phyloP scores from a whole-genome alignment of 768 basidiomycete species.

The Lyophyllum semitale region DNA sequence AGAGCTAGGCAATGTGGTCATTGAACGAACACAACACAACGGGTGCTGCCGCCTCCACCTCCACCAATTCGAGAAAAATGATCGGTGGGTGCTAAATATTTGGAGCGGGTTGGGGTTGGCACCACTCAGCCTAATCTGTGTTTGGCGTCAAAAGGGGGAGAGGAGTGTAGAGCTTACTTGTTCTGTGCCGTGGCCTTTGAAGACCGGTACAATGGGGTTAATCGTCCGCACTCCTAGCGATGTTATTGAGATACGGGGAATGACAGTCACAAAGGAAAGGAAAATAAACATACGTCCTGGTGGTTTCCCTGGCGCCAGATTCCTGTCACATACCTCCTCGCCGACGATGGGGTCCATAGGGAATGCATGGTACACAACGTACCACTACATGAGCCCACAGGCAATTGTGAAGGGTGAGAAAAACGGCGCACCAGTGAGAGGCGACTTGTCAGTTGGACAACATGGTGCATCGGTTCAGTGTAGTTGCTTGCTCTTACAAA shows the following conservation, averaged over 20 bases:
- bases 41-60: constrained; percentile 90
- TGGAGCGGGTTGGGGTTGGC: constrained; percentile 47
- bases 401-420: not conserved
- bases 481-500: no score
- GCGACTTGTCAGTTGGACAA: constrained; percentile 69
- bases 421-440: constrained; percentile 70
- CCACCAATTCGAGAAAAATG: constrained; percentile 88
- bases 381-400: not conserved
- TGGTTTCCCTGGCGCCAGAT: constrained; percentile 58
- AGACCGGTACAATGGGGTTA: constrained; percentile 91
- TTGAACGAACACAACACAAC: constrained; percentile 88
- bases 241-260: not conserved
- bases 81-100: constrained; percentile 55
- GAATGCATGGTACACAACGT: constrained; percentile 57
- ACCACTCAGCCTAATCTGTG: constrained; percentile 57
- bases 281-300: constrained; percentile 71
- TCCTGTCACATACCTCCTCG: constrained; percentile 85
- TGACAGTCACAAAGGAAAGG: not conserved
- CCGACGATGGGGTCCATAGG: constrained; percentile 89
- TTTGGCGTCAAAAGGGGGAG: not conserved
- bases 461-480: constrained; percentile 18
- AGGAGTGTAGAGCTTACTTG: constrained; percentile 44
- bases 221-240: constrained; percentile 79
- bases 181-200: constrained; percentile 83
- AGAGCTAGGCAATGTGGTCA: constrained; percentile 62